phyloP scores from a whole-genome alignment of 2,329 filamentous ascomycete genomes.

The Aspergillus aculeatinus region DNA sequence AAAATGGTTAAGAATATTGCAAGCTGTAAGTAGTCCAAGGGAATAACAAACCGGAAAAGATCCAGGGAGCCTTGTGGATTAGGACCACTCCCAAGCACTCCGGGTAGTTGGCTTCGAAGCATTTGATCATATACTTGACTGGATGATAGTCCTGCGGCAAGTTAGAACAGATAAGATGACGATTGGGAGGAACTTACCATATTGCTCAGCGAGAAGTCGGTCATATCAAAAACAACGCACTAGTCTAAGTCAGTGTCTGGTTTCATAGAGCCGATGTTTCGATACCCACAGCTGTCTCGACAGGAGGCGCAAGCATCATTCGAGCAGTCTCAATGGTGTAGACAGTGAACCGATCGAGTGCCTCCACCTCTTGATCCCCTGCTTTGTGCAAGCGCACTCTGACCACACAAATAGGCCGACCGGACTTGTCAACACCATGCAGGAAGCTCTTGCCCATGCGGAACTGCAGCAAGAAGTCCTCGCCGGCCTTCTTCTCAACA shows the following conservation, averaged over 20 bases:
- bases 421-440: slow-evolving; percentile 80
- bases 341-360: slow-evolving; percentile 85
- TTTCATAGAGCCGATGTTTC: slow-evolving; percentile 1
- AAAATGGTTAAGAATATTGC: neutral
- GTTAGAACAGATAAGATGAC: neutral
- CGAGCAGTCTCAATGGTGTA: slow-evolving; percentile 94
- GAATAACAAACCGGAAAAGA: slow-evolving; percentile 73
- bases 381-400: slow-evolving; percentile 77
- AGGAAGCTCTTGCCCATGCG: slow-evolving; percentile 91
- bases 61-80: slow-evolving; percentile 94
- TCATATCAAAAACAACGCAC: slow-evolving; percentile 97
- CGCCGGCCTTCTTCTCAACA: slow-evolving; percentile 63
- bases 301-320: slow-evolving; percentile 72
- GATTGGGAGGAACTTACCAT: slow-evolving; percentile 60
- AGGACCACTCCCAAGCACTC: slow-evolving; percentile 86
- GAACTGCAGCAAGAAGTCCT: slow-evolving; percentile 80
- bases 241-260: slow-evolving; percentile 40
- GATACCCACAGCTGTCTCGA: slow-evolving; percentile 83
- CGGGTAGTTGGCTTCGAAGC: slow-evolving; percentile 97
- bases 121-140: slow-evolving; percentile 99
- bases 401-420: slow-evolving; percentile 83
- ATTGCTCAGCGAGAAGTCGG: slow-evolving; percentile 86
- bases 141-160: slow-evolving; percentile 75
- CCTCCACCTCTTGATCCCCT: slow-evolving; percentile 78
- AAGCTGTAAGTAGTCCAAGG: neutral